These are phyloP conservation scores for Neurospora discreta DNA, from an alignment of 495 filamentous ascomycete genomes.

Conservation along the genomic window DNA sequence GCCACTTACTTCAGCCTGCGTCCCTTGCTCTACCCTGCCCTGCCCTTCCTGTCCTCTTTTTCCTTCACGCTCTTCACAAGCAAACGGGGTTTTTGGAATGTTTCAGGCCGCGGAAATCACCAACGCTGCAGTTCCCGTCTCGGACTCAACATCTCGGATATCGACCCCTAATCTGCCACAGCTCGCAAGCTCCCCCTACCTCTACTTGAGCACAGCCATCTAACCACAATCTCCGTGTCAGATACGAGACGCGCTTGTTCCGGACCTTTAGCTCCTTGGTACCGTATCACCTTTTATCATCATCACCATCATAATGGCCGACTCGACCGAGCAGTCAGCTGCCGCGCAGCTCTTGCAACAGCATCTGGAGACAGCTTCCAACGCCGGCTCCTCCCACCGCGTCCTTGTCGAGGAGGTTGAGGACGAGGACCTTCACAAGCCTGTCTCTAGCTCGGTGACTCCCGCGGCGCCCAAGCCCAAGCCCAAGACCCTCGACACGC, in stretches of 20 bases:
- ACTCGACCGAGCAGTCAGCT: slow-evolving; percentile 36
- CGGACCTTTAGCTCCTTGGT: not conserved
- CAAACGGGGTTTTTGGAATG: not conserved
- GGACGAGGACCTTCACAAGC: slow-evolving; percentile 60
- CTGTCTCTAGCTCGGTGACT: slow-evolving; percentile 22
- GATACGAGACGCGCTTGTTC: not conserved
- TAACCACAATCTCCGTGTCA: not conserved
- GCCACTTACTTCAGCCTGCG: not conserved
- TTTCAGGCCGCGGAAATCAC: not conserved
- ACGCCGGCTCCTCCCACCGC: slow-evolving; percentile 48
- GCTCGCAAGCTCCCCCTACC: not conserved
- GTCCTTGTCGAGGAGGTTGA: slow-evolving; percentile 65
- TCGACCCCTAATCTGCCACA: not conserved
- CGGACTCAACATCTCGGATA: not conserved
- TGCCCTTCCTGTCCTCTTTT: not conserved
- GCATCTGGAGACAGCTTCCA: slow-evolving; percentile 34
- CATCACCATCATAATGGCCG: slow-evolving; percentile 13
- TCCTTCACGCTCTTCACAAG: not conserved
- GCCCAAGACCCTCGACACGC: slow-evolving; percentile 60
- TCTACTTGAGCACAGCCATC: not conserved
- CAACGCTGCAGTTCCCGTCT: not conserved
- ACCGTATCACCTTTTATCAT: not conserved
- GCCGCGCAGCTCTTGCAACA: slow-evolving; percentile 71
- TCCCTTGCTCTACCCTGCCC: not conserved
- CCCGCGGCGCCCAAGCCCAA: slow-evolving; percentile 48